Evolutionary conservation across 2,329 filamentous ascomycete genomes (phyloP), one percentile per base, ranked within the genome.

Genomic region (Colletotrichum nymphaeae): DNA sequence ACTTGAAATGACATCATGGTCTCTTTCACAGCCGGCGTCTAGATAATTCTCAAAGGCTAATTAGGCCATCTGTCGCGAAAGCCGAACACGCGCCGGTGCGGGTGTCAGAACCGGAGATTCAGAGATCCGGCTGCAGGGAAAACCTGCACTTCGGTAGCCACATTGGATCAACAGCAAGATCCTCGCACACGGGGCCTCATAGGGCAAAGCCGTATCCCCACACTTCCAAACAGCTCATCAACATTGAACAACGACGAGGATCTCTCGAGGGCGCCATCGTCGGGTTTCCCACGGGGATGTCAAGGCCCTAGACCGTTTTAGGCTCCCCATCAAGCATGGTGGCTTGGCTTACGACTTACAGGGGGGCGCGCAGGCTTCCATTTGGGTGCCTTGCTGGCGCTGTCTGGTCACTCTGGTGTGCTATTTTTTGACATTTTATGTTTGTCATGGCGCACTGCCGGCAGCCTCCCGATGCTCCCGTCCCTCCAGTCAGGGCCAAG

Each of bases 271-370:
- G 16, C 19, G 42, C 42, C 42, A 22, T 49, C 19, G 42, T 19
- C 42, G 7, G 42, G 42, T 49, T n/a, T 22, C 19, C 8, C 19
- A 49, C 42, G 42, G 42, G 42, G 42, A 49, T 49, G 42, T 49
- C 19, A 8, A 19, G 7, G 6, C 19, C 42, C 42, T 49, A 49
- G 19, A 9, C 42, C 42, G 6, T 19, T n/a, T 49, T 49, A n/a
- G 42, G 42, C 42, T 49, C 42, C n/a, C 42, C 42, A 8, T 49
- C 19, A 19, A 49, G 7, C 19, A n/a, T 24, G 62, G 62, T 55
- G 62, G 62, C 62, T 64, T 64, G 62, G 62, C 62, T 55, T 19
- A 16, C 62, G 53, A 19, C 42, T 49, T 22, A 19, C 42, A n/a
- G 62, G 42, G 46, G 46, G 28, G n/a, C 52, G 30, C 14, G 62